phyloP scores from a whole-genome alignment of 257 asterid genomes.

The Solanum dulcamara region DNA sequence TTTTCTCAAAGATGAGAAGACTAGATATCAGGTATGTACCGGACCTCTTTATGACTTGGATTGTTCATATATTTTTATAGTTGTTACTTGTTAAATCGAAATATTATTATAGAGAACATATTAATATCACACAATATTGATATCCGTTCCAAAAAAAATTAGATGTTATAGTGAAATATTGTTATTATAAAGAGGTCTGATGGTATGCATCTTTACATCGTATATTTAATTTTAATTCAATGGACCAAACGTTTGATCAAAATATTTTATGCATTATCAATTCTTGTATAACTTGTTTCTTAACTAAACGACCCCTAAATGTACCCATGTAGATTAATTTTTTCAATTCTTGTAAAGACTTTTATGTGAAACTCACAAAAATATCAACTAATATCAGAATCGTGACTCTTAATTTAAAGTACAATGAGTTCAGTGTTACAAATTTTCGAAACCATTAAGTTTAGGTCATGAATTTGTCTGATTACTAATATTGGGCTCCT shows the following conservation, averaged over 20 bases:
- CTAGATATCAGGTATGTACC: slow-evolving; percentile 31
- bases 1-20: slow-evolving; percentile 46
- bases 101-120: neutral
- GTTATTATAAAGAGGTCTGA: neutral
- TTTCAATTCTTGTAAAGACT: neutral
- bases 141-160: neutral
- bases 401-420: neutral
- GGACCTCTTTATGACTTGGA: neutral
- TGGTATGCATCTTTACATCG: neutral
- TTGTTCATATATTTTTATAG: neutral
- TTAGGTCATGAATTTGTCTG: neutral
- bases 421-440: neutral
- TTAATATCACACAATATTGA: neutral
- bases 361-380: neutral
- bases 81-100: neutral
- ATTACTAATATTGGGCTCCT: neutral
- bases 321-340: neutral
- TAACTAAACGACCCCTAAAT: neutral
- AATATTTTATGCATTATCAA: neutral
- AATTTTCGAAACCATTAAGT: neutral
- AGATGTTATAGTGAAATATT: neutral
- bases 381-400: neutral
- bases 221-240: neutral
- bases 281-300: neutral
- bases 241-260: neutral